phyloP scores from a whole-genome alignment of 345 rosid genomes.

The Camelina sativa region DNA sequence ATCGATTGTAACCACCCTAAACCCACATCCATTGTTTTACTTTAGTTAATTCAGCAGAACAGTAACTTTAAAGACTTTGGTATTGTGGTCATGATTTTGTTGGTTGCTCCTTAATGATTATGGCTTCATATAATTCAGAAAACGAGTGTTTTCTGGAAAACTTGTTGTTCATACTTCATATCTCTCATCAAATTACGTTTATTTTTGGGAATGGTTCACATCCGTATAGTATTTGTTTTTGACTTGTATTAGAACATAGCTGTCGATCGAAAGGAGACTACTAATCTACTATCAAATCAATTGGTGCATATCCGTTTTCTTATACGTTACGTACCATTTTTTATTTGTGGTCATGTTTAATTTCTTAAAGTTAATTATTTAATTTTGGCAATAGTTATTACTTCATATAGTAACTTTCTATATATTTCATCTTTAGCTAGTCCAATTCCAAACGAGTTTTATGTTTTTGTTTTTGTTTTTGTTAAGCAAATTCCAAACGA shows the following conservation, averaged over 20 bases:
- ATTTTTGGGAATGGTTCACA: background rate
- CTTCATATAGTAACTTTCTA: background rate
- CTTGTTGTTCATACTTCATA: no score
- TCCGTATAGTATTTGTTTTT: background rate
- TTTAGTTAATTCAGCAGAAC: background rate
- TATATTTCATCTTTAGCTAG: background rate
- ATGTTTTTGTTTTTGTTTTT: no score
- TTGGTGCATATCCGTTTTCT: background rate
- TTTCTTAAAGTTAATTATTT: background rate
- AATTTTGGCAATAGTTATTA: background rate
- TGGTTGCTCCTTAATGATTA: background rate
- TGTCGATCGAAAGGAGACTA: background rate
- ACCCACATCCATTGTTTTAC: background rate
- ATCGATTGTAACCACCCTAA: background rate
- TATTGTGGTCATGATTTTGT: conserved; percentile 12
- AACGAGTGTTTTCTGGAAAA: no score
- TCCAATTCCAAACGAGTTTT: background rate
- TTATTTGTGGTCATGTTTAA: background rate
- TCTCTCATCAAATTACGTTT: background rate
- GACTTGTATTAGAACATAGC: background rate
- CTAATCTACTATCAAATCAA: no score
- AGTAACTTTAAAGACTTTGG: background rate
- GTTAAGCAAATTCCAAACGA: background rate
- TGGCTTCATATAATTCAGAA: background rate
- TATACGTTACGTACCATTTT: background rate